Conservation (phyloP, 805 yeast species). For the Barnettozyma californica region DNA sequence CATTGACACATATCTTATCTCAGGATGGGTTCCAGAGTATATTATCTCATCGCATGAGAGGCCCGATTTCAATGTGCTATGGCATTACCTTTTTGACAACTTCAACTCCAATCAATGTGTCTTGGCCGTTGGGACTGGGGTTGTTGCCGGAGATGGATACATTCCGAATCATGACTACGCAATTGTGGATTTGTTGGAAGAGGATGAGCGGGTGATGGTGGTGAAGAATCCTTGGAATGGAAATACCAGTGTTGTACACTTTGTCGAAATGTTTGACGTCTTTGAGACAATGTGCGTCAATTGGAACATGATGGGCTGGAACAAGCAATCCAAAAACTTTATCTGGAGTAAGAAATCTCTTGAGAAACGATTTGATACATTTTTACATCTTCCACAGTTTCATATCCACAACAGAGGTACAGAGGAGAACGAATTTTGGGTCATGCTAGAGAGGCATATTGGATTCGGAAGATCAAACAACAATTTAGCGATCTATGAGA, state of each 20-base stretch:
- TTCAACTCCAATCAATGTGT: conserved; percentile 35
- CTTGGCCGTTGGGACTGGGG: conserved; percentile 68
- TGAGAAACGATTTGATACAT: conserved; percentile 6
- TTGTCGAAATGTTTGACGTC: conserved; percentile 28
- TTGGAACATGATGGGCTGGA: conserved; percentile 44
- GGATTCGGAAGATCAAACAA: conserved; percentile 19
- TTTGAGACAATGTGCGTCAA: conserved; percentile 57
- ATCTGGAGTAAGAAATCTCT: conserved; percentile 22
- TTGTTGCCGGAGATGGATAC: conserved; percentile 32
- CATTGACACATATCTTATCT: conserved; percentile 55
- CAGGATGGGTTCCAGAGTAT: conserved; percentile 74
- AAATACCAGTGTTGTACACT: conserved; percentile 13
- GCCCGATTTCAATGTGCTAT: conserved; percentile 28
- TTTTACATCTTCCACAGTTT: conserved; percentile 39
- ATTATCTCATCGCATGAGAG: conserved; percentile 27
- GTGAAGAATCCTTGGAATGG: conserved; percentile 45
- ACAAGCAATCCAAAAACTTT: conserved; percentile 24
- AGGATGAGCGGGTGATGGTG: conserved; percentile 16
- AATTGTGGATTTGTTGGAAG: conserved; percentile 35
- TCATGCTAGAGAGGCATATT: conserved; percentile 47
- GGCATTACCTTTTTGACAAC: conserved; percentile 29
- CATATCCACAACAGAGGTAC: conserved; percentile 30
- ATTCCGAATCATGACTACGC: conserved; percentile 69
- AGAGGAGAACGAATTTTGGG: conserved; percentile 33
- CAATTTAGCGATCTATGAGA: conserved; percentile 26